Base-by-base conservation (phyloP, 2,329 filamentous ascomycete genomes). In the Fusarium dimerum region DNA sequence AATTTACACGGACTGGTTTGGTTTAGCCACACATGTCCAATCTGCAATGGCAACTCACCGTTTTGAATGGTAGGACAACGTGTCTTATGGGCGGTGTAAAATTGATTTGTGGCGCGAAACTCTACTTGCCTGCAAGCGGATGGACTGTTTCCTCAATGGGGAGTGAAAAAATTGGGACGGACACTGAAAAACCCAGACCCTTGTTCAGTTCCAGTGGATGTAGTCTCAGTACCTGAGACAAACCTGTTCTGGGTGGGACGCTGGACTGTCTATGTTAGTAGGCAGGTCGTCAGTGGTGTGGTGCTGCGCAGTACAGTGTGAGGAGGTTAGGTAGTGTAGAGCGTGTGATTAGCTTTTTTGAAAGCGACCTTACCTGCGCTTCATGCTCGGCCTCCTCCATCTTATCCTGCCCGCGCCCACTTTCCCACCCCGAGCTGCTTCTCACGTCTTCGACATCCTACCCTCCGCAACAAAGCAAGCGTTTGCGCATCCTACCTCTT, bases 401-500 rank as follows among this genome's bases (percentile, higher is more conserved):
- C 48, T 26, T 42, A 38, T 44, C 52, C 48, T 47, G 48, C 54
- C 51, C 57, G 44, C 57, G 54, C 55, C 57, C 58, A 58, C 58
- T 55, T 60, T 60, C 57, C 57, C 50, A 48, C 54, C 17, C 44
- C 38, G 52, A 61, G 57, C 58, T 57, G 54, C 57, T 54, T 41
- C 45, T 42, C 54, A 45, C 32, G 47, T 57, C 53, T 43, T 57
- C 52, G 42, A 52, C 54, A 52, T 51, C 56, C 41, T 62, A 26
- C 4, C 20, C 20, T 44, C 51, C 54, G 52, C 50, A 43, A 36
- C 44, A 42, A 52, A 55, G 48, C 60, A 55, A 64, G 60, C 60
- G 67, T 59, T 65, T 64, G 61, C 66, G 57, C 54, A 64, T 61
- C 65, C 71, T 67, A 58, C 54, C 54, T 60, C 54, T 43, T 45